Evolutionary conservation across 352 stramenopile genomes (phyloP), one percentile per base, ranked within the genome.

Genomic region (Phytophthora foliorum): DNA sequence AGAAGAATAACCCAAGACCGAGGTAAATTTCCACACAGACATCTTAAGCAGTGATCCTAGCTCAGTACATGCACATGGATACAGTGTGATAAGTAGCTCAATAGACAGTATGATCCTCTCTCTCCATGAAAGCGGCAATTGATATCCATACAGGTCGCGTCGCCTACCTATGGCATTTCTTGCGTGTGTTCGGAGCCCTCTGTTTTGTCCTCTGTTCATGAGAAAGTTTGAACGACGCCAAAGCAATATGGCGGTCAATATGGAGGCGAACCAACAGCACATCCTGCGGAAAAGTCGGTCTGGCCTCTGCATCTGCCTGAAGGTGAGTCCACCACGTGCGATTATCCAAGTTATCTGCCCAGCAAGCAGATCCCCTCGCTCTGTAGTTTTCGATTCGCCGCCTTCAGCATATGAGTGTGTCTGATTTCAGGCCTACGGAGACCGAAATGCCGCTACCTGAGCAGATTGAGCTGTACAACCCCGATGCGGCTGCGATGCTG

Each of bases 391-490:
- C 57, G 34, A 69, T 73, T 76, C 44, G 57, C 69, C 31, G 45
- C 22, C 25, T 50, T 44, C 38, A 36, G 55, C 55, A 41, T 50
- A 73, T 69, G 63, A 67, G 63, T 22, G 38, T 58, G 19, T 60
- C 49, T 11, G 51, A 62, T 11, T 62, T 48, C 4, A 64, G 55
- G n/a, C 36, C 48, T 25, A 64, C 65, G 44, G 63, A 74, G 21
- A 63, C 52, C 19, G 66, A 75, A 32, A 78, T 75, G 70, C 70
- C 66, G 24, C 64, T 62, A 39, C 53, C 64, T 1, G 70, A 75
- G 19, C 59, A 74, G 27, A 56, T 75, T 27, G 70, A 74, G 22
- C 49, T 75, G 32, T 74, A 67, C 65, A 64, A 71, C 24, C 57
- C 66, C 10, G 65, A 75, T 22, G 45, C 41, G 36, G 55, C 65